These are phyloP conservation scores for Neofusicoccum parvum DNA, from an alignment of 2,329 filamentous ascomycete species.

Conservation along the genomic window DNA sequence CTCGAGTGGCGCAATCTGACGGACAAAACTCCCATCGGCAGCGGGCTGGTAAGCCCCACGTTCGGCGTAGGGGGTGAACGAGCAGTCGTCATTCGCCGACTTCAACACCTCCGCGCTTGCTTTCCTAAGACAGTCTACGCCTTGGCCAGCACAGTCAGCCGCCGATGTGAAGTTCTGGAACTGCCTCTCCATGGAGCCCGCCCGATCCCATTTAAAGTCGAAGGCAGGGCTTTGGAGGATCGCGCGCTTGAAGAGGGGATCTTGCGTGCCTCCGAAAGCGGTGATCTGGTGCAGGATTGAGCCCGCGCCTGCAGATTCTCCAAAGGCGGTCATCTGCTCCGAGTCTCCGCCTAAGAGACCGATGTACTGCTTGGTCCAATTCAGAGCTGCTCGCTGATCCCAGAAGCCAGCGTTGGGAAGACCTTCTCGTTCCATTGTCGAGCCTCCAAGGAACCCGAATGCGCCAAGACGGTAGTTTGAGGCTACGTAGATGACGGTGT, in stretches of 20 bases:
- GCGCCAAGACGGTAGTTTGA: constrained; percentile 51
- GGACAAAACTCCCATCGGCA: constrained; percentile 37
- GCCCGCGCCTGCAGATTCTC: constrained; percentile 55
- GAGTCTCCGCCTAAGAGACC: constrained; percentile 51
- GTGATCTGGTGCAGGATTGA: constrained; percentile 55
- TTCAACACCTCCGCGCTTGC: constrained; percentile 29
- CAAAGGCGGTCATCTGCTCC: constrained; percentile 51
- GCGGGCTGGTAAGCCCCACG: constrained; percentile 36
- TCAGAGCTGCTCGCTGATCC: constrained; percentile 46
- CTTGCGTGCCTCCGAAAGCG: constrained; percentile 45
- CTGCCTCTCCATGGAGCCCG: constrained; percentile 28
- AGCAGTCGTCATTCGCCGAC: constrained; percentile 29
- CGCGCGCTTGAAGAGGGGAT: constrained; percentile 47
- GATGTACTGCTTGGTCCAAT: constrained; percentile 55
- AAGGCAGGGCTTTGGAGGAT: constrained; percentile 39
- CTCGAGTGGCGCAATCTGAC: constrained; percentile 37
- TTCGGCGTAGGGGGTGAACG: constrained; percentile 26
- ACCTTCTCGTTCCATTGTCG: constrained; percentile 46
- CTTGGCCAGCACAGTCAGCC: constrained; percentile 37
- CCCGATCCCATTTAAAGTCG: constrained; percentile 26
- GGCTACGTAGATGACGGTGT: constrained; percentile 52
- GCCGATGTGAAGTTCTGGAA: constrained; percentile 30
- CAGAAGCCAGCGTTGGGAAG: constrained; percentile 47
- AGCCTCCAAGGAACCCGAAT: constrained; percentile 52
- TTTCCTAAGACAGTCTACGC: constrained; percentile 35